Conservation (phyloP, 2,329 filamentous ascomycete species). For the Colletotrichum lini region DNA sequence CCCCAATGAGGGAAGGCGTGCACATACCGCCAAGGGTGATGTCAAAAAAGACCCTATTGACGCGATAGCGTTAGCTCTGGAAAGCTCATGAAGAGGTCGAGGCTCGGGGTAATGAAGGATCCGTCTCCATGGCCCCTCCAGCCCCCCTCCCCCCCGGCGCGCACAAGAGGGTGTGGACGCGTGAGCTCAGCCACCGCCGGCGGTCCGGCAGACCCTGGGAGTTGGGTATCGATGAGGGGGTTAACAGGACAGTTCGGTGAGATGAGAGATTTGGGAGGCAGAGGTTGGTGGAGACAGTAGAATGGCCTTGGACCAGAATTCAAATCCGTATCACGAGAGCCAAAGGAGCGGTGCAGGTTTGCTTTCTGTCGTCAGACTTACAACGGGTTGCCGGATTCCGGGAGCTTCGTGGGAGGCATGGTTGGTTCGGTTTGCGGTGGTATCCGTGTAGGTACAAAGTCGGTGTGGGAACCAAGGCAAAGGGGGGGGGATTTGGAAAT, state of each 20-base stretch:
- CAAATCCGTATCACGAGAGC: neutral
- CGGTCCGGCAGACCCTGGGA: neutral
- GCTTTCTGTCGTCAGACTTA: constrained; percentile 49
- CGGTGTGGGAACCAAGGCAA: constrained; percentile 1
- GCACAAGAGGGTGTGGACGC: constrained; percentile 18
- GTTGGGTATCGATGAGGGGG: constrained; percentile 11
- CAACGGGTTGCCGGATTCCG: constrained; percentile 64
- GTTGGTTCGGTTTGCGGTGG: constrained; percentile 43
- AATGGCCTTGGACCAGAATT: neutral
- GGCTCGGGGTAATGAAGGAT: neutral
- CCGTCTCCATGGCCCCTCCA: neutral
- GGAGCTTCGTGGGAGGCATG: constrained; percentile 63
- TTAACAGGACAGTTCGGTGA: neutral
- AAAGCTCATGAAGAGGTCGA: neutral
- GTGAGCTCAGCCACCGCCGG: constrained; percentile 26
- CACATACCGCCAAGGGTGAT: constrained; percentile 80
- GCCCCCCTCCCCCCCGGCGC: neutral
- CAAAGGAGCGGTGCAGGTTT: constrained; percentile 9
- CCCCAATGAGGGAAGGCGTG: constrained; percentile 2
- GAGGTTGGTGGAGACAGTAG: constrained; percentile 11
- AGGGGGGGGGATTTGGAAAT: neutral
- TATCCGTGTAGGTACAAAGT: constrained; percentile 7
- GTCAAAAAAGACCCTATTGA: constrained; percentile 78
- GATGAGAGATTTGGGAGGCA: constrained; percentile 10
- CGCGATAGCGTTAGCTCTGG: constrained; percentile 33